phyloP scores from a whole-genome alignment of 2,329 filamentous ascomycete genomes.

The Venturia pyrina region DNA sequence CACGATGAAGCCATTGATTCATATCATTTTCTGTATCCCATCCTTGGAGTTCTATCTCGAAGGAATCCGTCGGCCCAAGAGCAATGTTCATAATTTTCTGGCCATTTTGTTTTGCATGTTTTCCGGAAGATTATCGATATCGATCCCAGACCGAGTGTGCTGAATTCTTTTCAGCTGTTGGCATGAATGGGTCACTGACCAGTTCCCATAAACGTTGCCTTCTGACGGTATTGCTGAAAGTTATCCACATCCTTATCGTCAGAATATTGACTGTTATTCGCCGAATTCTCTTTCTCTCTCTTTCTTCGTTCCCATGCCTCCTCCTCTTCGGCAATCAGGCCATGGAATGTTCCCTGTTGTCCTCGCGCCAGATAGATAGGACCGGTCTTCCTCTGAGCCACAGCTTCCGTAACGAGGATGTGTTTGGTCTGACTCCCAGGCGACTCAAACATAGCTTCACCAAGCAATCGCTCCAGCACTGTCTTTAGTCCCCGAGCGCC shows the following conservation, averaged over 20 bases:
- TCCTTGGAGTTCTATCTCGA: too few species aligned
- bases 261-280: constrained; percentile 20
- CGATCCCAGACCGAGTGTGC: neutral
- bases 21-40: too few species aligned
- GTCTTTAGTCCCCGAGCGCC: constrained; percentile 46
- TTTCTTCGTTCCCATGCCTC: constrained; percentile 35
- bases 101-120: neutral
- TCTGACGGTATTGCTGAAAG: constrained; percentile 39
- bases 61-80: too few species aligned
- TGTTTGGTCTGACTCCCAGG: constrained; percentile 30
- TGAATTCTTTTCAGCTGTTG: neutral
- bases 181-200: constrained; percentile 15
- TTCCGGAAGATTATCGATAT: neutral
- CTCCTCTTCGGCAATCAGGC: constrained; percentile 33
- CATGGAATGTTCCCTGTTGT: constrained; percentile 16
- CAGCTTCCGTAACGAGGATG: constrained; percentile 36
- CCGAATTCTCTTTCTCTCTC: constrained; percentile 17
- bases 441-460: constrained; percentile 37
- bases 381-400: constrained; percentile 31
- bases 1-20: too few species aligned
- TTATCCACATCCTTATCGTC: constrained; percentile 26
- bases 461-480: constrained; percentile 37
- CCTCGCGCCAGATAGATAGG: constrained; percentile 35
- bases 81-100: neutral
- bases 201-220: constrained; percentile 21